Conservation (phyloP, 2,329 filamentous ascomycete genomes). For the Colletotrichum tropicicola region DNA sequence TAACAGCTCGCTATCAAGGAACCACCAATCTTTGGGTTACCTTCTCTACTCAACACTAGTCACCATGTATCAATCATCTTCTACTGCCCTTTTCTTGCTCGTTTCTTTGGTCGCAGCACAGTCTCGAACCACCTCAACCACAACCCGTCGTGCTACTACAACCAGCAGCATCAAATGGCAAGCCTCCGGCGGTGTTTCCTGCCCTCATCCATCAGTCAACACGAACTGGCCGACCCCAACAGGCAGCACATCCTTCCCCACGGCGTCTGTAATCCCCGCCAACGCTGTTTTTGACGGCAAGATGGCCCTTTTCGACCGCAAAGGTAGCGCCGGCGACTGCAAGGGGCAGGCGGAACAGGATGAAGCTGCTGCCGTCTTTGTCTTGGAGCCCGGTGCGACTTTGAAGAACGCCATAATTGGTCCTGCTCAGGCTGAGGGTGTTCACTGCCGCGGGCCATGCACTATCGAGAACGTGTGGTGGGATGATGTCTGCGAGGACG, state of each 20-base stretch:
- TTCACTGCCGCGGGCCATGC: background rate
- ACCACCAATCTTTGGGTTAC: too few species aligned
- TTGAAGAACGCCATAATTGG: conserved; percentile 5
- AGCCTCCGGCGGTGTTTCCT: conserved; percentile 14
- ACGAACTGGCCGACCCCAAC: conserved; percentile 6
- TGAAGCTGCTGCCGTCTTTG: background rate
- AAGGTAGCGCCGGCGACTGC: background rate
- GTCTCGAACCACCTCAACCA: conserved; percentile 1
- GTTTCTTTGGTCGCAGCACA: background rate
- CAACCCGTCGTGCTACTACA: background rate
- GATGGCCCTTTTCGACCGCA: background rate
- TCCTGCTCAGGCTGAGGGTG: background rate
- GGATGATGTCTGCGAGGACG: conserved; percentile 6
- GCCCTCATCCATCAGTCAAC: conserved; percentile 11
- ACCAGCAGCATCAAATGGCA: conserved; percentile 18
- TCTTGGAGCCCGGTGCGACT: background rate
- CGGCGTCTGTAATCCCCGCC: conserved; percentile 2
- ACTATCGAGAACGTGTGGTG: conserved; percentile 8
- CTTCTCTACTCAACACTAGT: background rate
- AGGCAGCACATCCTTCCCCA: conserved; percentile 7
- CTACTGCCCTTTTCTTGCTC: background rate
- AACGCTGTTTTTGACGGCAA: conserved; percentile 4
- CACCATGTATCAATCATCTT: background rate
- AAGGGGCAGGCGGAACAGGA: background rate
- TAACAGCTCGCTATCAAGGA: too few species aligned